A percentile compares a stretch with the other conserved stretches of the same genome.
These are phyloP conservation scores for Pythium pyrilobum DNA, from an alignment of 352 stramenopile species.

Conservation along the genomic window DNA sequence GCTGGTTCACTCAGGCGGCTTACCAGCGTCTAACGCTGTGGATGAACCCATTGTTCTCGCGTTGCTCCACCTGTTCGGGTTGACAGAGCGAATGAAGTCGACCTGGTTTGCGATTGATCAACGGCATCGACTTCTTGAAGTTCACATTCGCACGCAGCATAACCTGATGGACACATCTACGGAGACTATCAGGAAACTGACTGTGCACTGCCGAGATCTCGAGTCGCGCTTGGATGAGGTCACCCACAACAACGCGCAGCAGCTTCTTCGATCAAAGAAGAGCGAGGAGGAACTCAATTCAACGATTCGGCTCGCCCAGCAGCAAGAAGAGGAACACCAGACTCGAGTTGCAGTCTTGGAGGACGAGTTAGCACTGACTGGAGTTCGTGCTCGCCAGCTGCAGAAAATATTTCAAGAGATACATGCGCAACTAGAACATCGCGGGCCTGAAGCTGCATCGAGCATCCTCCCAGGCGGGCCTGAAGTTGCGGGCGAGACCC, in stretches of 20 bases:
- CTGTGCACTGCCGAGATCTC: neutral
- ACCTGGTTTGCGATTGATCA: constrained; percentile 45
- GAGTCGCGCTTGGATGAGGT: neutral
- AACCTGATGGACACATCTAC: constrained; percentile 11
- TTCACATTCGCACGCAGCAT: constrained; percentile 17
- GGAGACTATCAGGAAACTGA: constrained; percentile 5
- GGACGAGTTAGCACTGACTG: no score
- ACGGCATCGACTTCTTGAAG: constrained; percentile 33
- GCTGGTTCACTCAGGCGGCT: no score
- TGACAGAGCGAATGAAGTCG: constrained; percentile 44
- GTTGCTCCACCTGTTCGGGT: constrained; percentile 32
- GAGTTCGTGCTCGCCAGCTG: no score
- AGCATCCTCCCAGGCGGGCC: no score
- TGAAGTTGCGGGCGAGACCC: no score
- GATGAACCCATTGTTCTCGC: constrained; percentile 9
- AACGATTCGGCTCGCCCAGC: no score
- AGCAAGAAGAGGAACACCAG: neutral
- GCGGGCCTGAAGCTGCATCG: no score
- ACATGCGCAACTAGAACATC: no score
- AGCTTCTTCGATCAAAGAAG: neutral
- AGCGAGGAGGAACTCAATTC: neutral
- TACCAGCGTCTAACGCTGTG: neutral
- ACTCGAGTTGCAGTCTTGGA: no score
- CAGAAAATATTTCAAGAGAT: no score
- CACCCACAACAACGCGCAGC: no score